A percentile compares a stretch with the other conserved stretches of the same genome.
phyloP scores from a whole-genome alignment of 768 basidiomycete genomes.

The Collybia nuda region DNA sequence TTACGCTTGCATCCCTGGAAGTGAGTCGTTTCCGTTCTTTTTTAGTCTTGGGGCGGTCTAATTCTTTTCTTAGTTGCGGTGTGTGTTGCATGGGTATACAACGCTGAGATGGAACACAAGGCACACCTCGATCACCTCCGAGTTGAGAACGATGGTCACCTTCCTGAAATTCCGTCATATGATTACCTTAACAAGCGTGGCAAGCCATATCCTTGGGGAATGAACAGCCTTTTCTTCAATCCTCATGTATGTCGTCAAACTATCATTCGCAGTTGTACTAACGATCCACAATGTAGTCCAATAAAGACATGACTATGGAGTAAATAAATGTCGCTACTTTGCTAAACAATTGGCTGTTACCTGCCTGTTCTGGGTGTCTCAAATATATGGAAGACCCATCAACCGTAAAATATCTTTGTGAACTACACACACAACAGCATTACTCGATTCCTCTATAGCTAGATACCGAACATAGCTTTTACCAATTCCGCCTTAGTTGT shows the following conservation, averaged over 20 bases:
- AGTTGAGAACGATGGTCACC: conserved; percentile 68
- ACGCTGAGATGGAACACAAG: conserved; percentile 60
- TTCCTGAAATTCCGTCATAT: conserved; percentile 71
- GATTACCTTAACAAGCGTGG: conserved; percentile 74
- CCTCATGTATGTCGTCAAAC: conserved; percentile 48
- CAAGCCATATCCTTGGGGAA: conserved; percentile 87
- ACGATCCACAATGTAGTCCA: conserved; percentile 37
- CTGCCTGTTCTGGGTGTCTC: too few relatives aligned
- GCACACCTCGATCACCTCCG: conserved; percentile 71
- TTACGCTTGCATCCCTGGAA: conserved; percentile 74
- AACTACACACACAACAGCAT: too few relatives aligned
- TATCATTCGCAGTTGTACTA: conserved; percentile 1
- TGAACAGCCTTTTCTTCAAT: conserved; percentile 83
- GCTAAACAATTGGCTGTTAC: too few relatives aligned
- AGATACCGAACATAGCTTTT: conserved; percentile 18
- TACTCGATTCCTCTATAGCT: too few relatives aligned
- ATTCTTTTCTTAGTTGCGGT: conserved; percentile 37
- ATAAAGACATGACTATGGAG: conserved; percentile 58
- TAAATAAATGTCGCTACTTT: not conserved
- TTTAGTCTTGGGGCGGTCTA: not conserved
- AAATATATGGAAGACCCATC: too few relatives aligned
- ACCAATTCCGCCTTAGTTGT: conserved; percentile 73
- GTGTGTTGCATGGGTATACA: conserved; percentile 55
- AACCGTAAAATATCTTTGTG: too few relatives aligned
- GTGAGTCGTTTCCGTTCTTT: conserved; percentile 40